These are phyloP conservation scores for Fraxinus latifolia DNA, from an alignment of 305 asterid species.

Conservation along the genomic window DNA sequence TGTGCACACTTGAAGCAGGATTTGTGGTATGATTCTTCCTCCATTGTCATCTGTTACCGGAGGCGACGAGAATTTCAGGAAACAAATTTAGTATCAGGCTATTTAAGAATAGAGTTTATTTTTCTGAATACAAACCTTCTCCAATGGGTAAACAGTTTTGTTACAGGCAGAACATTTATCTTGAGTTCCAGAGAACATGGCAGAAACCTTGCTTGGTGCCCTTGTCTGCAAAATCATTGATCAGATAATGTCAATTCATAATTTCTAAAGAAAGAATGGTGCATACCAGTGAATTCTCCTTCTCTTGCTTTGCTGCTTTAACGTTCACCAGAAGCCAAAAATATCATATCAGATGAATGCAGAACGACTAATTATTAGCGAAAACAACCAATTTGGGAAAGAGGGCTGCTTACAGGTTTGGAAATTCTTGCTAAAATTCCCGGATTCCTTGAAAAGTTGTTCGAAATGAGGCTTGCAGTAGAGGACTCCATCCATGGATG, in stretches of 20 bases:
- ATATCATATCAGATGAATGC: not conserved
- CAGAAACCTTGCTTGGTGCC: constrained; percentile 76
- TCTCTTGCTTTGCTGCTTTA: constrained; percentile 54
- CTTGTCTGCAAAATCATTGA: constrained; percentile 41
- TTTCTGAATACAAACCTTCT: constrained; percentile 50
- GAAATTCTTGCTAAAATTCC: constrained; percentile 63
- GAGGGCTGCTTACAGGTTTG: constrained; percentile 43
- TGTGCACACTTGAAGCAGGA: constrained; percentile 43
- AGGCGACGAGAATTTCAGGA: not conserved
- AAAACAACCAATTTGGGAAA: not conserved
- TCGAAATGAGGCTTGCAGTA: constrained; percentile 94
- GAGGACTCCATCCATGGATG: constrained; percentile 95
- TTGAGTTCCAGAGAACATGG: constrained; percentile 79
- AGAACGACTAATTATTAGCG: not conserved
- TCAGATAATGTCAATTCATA: not conserved
- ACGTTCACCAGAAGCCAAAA: not conserved
- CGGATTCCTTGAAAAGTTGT: constrained; percentile 54
- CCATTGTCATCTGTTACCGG: constrained; percentile 30
- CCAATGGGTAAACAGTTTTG: constrained; percentile 87
- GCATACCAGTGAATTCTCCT: constrained; percentile 56
- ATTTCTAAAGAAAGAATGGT: not conserved
- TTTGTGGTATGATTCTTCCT: constrained; percentile 41
- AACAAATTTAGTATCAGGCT: not conserved
- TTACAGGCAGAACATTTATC: constrained; percentile 80
- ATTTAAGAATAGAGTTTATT: not conserved